Evolutionary conservation across 2,329 filamentous ascomycete species (phyloP), one percentile per base, ranked within the genome.

Genomic region (Diaporthe ilicicola): DNA sequence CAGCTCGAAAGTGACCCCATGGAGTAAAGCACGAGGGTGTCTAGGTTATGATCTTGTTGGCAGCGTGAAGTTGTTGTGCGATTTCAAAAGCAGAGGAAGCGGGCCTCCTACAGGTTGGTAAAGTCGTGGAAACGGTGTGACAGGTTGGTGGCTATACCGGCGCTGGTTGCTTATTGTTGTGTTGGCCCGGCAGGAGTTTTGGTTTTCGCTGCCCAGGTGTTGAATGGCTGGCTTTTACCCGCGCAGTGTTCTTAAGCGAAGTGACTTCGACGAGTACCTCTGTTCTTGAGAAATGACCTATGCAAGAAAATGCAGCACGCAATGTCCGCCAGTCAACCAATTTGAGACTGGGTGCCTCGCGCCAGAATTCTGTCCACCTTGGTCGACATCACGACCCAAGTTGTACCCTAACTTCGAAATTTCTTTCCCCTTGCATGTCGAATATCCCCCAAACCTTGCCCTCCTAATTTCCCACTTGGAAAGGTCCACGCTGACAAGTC

Each of bases 141-240:
- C 7, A 37, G 42, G 22, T 37, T 50, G 44, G 10, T 24, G 59
- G 44, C 19, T 50, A 50, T 50, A 64, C n/a, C 42, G 42, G 59
- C 59, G 32, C 42, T 62, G 59, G 27, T 46, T 50, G 42, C 59
- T 34, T 24, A 34, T 13, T 24, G 32, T 13, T n/a, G 22, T 7
- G 59, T 64, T 50, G n/a, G 59, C 44, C 37, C 44, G 44, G 29
- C 59, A 50, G 59, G 59, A 27, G 59, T 50, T 64, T 37, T 22
- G 29, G 46, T 8, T 27, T 48, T 64, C 29, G 4, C 37, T 13
- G n/a, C n/a, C n/a, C n/a, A n/a, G n/a, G n/a, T n/a, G 24, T 62
- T 48, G 7, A 24, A 24, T 12, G 42, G 9, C 10, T 62, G 34
- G 59, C 42, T 62, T 62, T 53, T 8, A 29, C 29, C 6, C n/a